These are phyloP conservation scores for Babesia gibsoni DNA, from an alignment of 169 alveolate genomes.

Conservation along the genomic window DNA sequence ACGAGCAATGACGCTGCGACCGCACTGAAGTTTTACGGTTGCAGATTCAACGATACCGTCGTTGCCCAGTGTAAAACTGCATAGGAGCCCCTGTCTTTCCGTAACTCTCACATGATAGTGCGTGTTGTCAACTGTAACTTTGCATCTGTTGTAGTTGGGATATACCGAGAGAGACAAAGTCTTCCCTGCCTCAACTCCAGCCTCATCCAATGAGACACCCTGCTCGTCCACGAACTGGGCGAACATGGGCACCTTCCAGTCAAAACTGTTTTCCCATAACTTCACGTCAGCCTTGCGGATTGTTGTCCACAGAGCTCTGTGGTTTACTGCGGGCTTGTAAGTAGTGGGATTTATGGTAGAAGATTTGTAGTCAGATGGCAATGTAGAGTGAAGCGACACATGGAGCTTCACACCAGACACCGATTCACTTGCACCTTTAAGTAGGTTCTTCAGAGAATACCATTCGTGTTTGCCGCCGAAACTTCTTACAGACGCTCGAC, in stretches of 20 bases:
- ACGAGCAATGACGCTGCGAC: constrained; percentile 12
- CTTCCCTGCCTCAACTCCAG: constrained; percentile 10
- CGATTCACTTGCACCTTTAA: neutral
- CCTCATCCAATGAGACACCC: constrained; percentile 4
- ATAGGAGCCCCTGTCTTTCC: constrained; percentile 27
- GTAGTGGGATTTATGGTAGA: neutral
- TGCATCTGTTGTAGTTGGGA: constrained; percentile 26
- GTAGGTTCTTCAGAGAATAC: neutral
- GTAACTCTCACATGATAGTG: constrained; percentile 11
- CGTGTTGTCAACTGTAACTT: neutral
- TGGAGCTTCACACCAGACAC: constrained; percentile 2
- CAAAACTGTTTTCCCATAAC: constrained; percentile 8
- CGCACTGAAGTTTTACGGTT: constrained; percentile 4
- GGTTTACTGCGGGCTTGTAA: neutral
- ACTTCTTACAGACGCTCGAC: neutral
- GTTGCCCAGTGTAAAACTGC: constrained; percentile 12
- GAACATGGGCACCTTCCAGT: constrained; percentile 27
- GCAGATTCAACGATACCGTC: constrained; percentile 26
- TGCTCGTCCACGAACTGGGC: constrained; percentile 9
- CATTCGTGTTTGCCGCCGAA: constrained; percentile 1
- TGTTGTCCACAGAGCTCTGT: neutral
- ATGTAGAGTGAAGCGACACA: neutral
- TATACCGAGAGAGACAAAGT: constrained; percentile 9
- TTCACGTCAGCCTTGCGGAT: constrained; percentile 1
- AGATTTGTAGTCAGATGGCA: constrained; percentile 1